Evolutionary conservation across 1,284 basidiomycete species (phyloP), one percentile per base, ranked within the genome.

Genomic region (Ustilago vetiveriae): DNA sequence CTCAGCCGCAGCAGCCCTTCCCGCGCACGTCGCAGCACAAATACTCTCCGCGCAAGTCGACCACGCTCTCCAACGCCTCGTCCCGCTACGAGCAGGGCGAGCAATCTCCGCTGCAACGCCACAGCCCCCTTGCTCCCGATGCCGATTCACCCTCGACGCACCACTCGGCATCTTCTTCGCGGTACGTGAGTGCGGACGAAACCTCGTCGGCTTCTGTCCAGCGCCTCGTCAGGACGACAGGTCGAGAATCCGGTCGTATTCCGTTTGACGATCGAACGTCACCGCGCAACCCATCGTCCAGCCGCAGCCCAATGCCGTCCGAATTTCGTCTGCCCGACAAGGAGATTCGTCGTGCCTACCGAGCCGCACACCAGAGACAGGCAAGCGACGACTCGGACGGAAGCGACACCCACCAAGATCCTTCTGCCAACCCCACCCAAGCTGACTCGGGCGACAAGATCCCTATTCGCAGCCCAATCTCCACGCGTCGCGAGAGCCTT

Each of bases 251-350:
- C 2, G 62, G 40, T n/a, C 60, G 60, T 37, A 30, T 26, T 13
- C 57, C 65, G 8, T 33, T 63, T 6, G 53, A 60, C 14, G 53
- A 57, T 23, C 49, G 51, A 29, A 44, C 53, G 2, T 54, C 51
- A 13, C 36, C 50, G 1, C 45, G 50, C 23, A 33, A 43, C 24
- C 30, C 54, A 5, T 36, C 52, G 1, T 17, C 60, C 0, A 51
- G 49, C 47, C 66, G 66, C 35, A 64, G 44, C 23, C 62, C 71
- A 4, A 49, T 73, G 60, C 71, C 71, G 0, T 58, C 62, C 41
- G 66, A 70, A 26, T 73, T 73, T 32, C 60, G 71, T 19, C 22
- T 68, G 33, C 64, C 64, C 9, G 56, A 63, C 49, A 67, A 68
- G 24, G 59, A 72, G 50, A 55, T 52, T 24, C 58, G 69, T 4